phyloP scores from a whole-genome alignment of 441 rosid species.

The Arabidopsis hybrid region DNA sequence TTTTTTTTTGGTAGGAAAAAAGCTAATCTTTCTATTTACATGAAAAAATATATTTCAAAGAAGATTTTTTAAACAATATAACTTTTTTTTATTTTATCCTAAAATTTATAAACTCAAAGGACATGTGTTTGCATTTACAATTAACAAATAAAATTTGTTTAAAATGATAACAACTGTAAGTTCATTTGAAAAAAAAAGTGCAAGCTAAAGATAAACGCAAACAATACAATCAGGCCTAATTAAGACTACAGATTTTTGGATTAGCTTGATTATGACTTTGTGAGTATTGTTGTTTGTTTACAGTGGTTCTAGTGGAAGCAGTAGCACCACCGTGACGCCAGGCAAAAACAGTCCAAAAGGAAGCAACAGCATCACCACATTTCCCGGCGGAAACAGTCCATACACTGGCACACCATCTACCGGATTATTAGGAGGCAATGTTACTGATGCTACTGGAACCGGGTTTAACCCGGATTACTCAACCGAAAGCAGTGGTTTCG shows the following conservation, averaged over 20 bases:
- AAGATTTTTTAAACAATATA: background rate
- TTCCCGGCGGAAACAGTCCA: conserved; percentile 54
- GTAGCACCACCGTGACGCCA: conserved; percentile 34
- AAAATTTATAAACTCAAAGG: background rate
- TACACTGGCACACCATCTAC: conserved; percentile 61
- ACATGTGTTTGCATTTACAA: background rate
- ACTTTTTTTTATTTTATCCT: background rate
- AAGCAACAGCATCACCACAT: conserved; percentile 48
- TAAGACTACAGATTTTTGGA: background rate
- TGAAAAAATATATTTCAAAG: too few species aligned
- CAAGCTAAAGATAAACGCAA: background rate
- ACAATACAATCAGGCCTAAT: background rate
- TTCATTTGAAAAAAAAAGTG: background rate
- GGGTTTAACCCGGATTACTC: conserved; percentile 71
- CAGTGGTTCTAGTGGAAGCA: conserved; percentile 12
- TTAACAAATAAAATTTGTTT: background rate
- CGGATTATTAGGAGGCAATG: conserved; percentile 66
- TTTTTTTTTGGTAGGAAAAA: too few species aligned
- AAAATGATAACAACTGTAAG: background rate
- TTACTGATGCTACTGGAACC: conserved; percentile 53
- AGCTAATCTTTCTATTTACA: background rate
- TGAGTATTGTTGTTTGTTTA: conserved; percentile 24
- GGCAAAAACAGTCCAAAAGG: conserved; percentile 50
- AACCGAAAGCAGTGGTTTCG: conserved; percentile 49
- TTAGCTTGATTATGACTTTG: conserved; percentile 1